Evolutionary conservation across 306 rosid species (phyloP).

Genomic region (Ammopiptanthus mongolicus): DNA sequence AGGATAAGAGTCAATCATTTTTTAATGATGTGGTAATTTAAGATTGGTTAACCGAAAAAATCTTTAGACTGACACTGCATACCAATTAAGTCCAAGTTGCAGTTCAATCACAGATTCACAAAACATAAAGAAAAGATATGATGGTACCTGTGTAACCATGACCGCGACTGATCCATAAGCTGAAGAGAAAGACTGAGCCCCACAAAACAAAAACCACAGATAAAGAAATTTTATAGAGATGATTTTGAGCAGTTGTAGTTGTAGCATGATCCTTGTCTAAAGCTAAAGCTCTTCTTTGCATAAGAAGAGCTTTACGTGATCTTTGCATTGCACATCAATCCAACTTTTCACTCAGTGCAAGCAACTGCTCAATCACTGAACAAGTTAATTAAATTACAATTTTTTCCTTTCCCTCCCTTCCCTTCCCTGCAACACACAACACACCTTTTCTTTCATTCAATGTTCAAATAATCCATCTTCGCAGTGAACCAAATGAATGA

Average conservation of each 20-base stretch:
- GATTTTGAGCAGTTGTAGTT: constrained; percentile 24
- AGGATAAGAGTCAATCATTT: too few species aligned
- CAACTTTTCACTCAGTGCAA: constrained; percentile 3
- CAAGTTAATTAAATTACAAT: neutral
- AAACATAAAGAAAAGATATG: neutral
- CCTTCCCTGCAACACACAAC: constrained; percentile 19
- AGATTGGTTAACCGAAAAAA: too few species aligned
- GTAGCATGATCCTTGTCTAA: constrained; percentile 7
- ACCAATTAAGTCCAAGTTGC: too few species aligned
- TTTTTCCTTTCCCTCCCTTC: neutral
- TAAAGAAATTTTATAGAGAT: constrained; percentile 54
- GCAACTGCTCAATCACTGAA: neutral
- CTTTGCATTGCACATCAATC: constrained; percentile 81
- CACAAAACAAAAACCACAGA: constrained; percentile 65
- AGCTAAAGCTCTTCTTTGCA: constrained; percentile 51
- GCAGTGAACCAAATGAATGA: constrained; percentile 23
- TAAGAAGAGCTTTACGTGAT: constrained; percentile 76
- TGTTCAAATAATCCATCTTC: constrained; percentile 1
- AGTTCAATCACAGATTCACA: neutral
- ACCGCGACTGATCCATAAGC: constrained; percentile 66
- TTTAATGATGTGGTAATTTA: too few species aligned
- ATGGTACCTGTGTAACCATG: constrained; percentile 56
- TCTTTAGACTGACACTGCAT: too few species aligned
- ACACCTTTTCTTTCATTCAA: neutral
- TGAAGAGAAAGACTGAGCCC: constrained; percentile 63